A percentile compares a stretch with the other conserved stretches of the same genome.
These are phyloP conservation scores for Penstemon newberryi DNA, from an alignment of 257 asterid genomes.

Conservation along the genomic window DNA sequence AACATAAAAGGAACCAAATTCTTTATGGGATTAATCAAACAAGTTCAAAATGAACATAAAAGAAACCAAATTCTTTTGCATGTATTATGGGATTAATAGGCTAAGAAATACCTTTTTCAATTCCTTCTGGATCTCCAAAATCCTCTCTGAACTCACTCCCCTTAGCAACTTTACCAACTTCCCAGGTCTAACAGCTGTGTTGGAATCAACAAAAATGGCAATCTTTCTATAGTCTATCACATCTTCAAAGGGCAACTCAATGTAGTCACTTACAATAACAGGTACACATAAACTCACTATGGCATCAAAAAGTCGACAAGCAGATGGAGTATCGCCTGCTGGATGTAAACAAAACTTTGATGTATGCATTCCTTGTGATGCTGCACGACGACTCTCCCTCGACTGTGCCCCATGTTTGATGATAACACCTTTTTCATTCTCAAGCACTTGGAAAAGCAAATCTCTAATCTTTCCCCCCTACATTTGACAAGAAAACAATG, in stretches of 20 bases:
- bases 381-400: conserved; percentile 91
- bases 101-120: conserved; percentile 58
- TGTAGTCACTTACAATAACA: conserved; percentile 83
- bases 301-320: conserved; percentile 98
- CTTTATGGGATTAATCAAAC: too few species aligned
- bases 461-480: conserved; percentile 97
- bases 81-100: conserved; percentile 8
- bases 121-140: conserved; percentile 78
- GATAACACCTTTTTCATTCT: conserved; percentile 69
- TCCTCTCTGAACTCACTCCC: conserved; percentile 45
- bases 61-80: conserved; percentile 5
- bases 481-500: conserved; percentile 13
- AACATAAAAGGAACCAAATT: too few species aligned
- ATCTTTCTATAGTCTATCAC: conserved; percentile 84
- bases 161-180: conserved; percentile 75
- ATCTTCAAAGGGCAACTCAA: conserved; percentile 98
- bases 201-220: conserved; percentile 75
- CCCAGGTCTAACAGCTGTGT: conserved; percentile 71
- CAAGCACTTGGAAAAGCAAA: conserved; percentile 86
- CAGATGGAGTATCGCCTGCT: conserved; percentile 99
- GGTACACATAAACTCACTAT: conserved; percentile 94
- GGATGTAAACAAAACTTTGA: conserved; percentile 96
- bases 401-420: conserved; percentile 94
- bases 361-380: conserved; percentile 90
- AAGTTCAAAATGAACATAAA: not conserved